A percentile compares a stretch with the other conserved stretches of the same genome.
Evolutionary conservation across 192 early-diverging fungal genomes (phyloP).

Genomic region (Podila epicladia): DNA sequence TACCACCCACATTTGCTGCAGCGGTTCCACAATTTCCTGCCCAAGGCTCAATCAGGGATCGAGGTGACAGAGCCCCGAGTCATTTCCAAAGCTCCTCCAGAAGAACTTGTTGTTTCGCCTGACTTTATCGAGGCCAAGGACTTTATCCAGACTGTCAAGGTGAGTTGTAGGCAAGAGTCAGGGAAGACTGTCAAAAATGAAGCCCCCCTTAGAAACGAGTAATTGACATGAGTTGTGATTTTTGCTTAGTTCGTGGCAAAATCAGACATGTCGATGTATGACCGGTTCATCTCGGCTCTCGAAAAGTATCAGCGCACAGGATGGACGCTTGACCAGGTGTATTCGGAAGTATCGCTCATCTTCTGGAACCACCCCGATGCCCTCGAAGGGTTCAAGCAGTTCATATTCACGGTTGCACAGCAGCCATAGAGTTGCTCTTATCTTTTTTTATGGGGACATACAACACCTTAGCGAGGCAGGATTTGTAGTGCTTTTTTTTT

Average conservation of each 20-base stretch:
- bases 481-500: too few species aligned
- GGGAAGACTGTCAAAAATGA: too few species aligned
- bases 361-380: conserved; percentile 51
- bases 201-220: too few species aligned
- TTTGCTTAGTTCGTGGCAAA: conserved; percentile 25
- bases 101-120: conserved; percentile 45
- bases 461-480: too few species aligned
- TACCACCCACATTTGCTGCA: conserved; percentile 48
- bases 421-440: conserved; percentile 2
- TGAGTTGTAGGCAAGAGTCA: neutral
- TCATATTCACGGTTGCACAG: conserved; percentile 32
- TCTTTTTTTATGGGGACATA: too few species aligned
- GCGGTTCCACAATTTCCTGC: conserved; percentile 44
- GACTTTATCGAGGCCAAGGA: conserved; percentile 51
- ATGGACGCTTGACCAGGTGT: conserved; percentile 52
- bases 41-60: conserved; percentile 9
- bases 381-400: conserved; percentile 41
- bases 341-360: conserved; percentile 51
- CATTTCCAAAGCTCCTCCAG: conserved; percentile 48
- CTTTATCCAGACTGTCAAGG: conserved; percentile 51
- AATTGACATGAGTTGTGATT: neutral
- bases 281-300: conserved; percentile 43
- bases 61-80: conserved; percentile 34
- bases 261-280: conserved; percentile 47
- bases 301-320: conserved; percentile 49